Percentiles rank a stretch among this genome's conserved stretches.
Evolutionary conservation across 2,329 filamentous ascomycete genomes (phyloP).

Genomic region (Aspergillus arachidicola): DNA sequence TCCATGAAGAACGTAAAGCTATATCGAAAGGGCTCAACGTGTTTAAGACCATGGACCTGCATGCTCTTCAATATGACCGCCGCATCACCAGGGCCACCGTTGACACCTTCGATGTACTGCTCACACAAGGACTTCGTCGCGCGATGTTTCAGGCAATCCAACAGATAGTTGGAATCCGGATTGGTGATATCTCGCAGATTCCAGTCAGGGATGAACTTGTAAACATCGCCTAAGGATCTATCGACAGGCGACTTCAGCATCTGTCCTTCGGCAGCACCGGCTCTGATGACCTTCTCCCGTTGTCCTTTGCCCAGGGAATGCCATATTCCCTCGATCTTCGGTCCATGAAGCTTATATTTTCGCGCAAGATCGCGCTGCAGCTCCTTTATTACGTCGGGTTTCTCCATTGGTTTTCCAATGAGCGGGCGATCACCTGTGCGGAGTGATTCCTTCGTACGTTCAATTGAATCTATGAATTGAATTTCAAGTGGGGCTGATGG

Average conservation of each 20-base stretch:
- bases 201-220: conserved; percentile 48
- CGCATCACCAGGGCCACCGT: conserved; percentile 32
- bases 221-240: conserved; percentile 39
- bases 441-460: background rate
- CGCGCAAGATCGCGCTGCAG: conserved; percentile 36
- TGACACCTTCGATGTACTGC: conserved; percentile 32
- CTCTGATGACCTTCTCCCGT: conserved; percentile 39
- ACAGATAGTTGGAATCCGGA: conserved; percentile 39
- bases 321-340: conserved; percentile 46
- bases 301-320: conserved; percentile 38
- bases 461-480: background rate
- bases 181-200: conserved; percentile 48
- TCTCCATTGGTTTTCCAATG: background rate
- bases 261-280: conserved; percentile 33
- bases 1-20: conserved; percentile 43
- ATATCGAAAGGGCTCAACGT: conserved; percentile 29
- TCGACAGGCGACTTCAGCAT: conserved; percentile 43
- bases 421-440: background rate
- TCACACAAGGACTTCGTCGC: conserved; percentile 36
- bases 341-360: conserved; percentile 42
- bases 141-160: conserved; percentile 44
- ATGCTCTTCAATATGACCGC: conserved; percentile 37
- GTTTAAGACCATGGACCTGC: conserved; percentile 37
- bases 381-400: background rate
- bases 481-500: background rate